Base-by-base conservation (phyloP, 2,329 filamentous ascomycete genomes). In the Alternaria solani region DNA sequence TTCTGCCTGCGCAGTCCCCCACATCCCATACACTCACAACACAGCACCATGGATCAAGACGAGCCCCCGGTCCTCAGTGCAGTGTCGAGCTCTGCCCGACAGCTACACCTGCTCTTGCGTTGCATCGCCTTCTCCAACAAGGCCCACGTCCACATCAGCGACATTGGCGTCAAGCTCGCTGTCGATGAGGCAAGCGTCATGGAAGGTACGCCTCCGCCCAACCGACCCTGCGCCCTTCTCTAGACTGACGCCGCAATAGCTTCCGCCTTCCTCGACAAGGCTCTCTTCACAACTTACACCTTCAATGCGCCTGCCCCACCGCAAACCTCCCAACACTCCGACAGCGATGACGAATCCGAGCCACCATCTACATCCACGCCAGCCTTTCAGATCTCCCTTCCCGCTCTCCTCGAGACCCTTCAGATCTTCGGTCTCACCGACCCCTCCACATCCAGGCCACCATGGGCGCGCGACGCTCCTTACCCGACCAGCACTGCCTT, bases 111-210 rank as follows among this genome's bases (percentile, higher is more conserved):
- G 8, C 82, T 89, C 6, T 82, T 89, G 7, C 84, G 86, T 64
- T 89, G 87, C 79, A 87, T 89, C 66, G 83, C 84, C 38, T 88
- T 88, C 72, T 82, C 84, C 32, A 80, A 83, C 44, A 88, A 86
- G 73, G 86, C 84, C 9, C 85, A 86, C 51, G 85, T 89, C n/a
- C 91, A 94, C 75, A 92, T 99, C 61, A 92, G 91, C 12, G 87
- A 90, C 54, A 90, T 95, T 65, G 94, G 94, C 9, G 85, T 99
- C 64, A 89, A 92, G 57, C 95, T 99, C 75, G 90, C 91, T 18
- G 93, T 91, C 26, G 93, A 97, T 72, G 92, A 97, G 73, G 89
- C 91, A 11, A 89, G 92, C 64, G 92, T 94, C 25, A 94, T 98
- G 87, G 94, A 98, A 87, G 93, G 91, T 91, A 82, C 55, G 51